A percentile compares a stretch with the other conserved stretches of the same genome.
Evolutionary conservation across 306 rosid genomes (phyloP).

Genomic region (Hippophae gyantsensis): DNA sequence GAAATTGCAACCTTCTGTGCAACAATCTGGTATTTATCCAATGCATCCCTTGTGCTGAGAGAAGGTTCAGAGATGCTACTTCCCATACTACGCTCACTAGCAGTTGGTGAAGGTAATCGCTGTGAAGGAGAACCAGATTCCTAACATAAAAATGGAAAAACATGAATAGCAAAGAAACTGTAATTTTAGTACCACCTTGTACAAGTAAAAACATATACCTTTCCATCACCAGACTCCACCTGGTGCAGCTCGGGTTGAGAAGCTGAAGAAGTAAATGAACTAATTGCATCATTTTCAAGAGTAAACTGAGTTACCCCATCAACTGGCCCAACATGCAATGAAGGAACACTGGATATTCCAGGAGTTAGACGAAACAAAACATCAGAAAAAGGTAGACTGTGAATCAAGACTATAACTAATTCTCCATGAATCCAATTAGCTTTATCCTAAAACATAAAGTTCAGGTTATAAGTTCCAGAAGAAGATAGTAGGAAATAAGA

Average conservation of each 20-base stretch:
- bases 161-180: constrained; percentile 10
- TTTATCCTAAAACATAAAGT: constrained; percentile 1
- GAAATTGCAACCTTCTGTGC: constrained; percentile 67
- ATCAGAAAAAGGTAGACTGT: not conserved
- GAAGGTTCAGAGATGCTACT: constrained; percentile 66
- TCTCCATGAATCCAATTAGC: not conserved
- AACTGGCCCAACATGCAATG: constrained; percentile 45
- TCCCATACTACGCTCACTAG: constrained; percentile 56
- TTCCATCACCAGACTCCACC: constrained; percentile 51
- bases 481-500: not conserved
- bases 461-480: not conserved
- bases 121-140: constrained; percentile 78
- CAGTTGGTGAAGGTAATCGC: constrained; percentile 46
- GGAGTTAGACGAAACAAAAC: constrained; percentile 12
- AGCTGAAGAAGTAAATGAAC: constrained; percentile 61
- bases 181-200: not conserved
- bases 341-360: constrained; percentile 41
- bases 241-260: constrained; percentile 62
- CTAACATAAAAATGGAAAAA: constrained; percentile 33
- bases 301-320: constrained; percentile 57
- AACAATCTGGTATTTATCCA: constrained; percentile 81
- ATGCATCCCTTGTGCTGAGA: constrained; percentile 77
- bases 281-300: constrained; percentile 64
- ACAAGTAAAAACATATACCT: constrained; percentile 29
- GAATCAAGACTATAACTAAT: constrained; percentile 1